These are phyloP conservation scores for Globisporangium echinulatum DNA, from an alignment of 352 stramenopile genomes.

Conservation along the genomic window DNA sequence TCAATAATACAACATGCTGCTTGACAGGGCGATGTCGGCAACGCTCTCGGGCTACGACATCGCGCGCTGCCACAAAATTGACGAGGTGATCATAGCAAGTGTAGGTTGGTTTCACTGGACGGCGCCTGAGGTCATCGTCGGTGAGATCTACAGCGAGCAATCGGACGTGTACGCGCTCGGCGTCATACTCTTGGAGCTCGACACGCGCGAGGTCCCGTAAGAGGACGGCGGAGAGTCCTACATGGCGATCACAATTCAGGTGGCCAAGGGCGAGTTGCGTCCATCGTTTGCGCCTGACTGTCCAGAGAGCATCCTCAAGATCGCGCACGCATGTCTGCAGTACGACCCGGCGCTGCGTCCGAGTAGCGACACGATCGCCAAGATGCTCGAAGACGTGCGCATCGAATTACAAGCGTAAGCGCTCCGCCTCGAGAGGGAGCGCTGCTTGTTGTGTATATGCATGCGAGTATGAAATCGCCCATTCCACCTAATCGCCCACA, in stretches of 20 bases:
- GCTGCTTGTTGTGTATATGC: no score
- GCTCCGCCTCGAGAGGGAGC: no score
- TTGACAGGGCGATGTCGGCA: neutral
- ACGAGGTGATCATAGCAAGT: no score
- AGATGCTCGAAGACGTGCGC: neutral
- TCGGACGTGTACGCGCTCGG: constrained; percentile 32
- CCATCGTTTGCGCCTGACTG: neutral
- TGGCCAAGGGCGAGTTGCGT: neutral
- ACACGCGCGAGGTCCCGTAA: constrained; percentile 85
- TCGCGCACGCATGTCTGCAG: neutral
- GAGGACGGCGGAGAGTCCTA: constrained; percentile 27
- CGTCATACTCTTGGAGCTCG: constrained; percentile 80
- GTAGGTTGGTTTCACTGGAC: no score
- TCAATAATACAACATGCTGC: neutral
- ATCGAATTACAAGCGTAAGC: neutral
- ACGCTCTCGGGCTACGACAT: no score
- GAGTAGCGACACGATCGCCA: neutral
- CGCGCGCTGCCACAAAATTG: no score
- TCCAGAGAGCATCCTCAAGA: neutral
- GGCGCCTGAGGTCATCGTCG: no score
- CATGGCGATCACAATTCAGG: neutral
- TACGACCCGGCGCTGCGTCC: neutral
- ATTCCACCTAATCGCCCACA: no score
- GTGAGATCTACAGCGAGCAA: no score
- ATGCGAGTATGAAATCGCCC: no score